phyloP scores from a whole-genome alignment of 2,329 filamentous ascomycete genomes.

The Colletotrichum sp. region DNA sequence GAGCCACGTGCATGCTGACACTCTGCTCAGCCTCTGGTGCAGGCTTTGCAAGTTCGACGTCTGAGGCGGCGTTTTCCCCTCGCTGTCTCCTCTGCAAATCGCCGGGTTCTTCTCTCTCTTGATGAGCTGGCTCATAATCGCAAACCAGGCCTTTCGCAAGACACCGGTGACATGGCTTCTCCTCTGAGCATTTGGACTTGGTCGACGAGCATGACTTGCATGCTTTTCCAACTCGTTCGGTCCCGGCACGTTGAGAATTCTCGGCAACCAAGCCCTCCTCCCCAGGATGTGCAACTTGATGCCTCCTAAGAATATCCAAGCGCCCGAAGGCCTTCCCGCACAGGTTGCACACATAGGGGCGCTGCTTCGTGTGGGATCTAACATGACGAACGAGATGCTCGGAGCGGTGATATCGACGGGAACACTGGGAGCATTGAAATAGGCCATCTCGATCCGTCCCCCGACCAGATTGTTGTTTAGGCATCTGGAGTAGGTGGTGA shows the following conservation, averaged over 20 bases:
- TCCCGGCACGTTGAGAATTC: neutral
- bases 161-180: neutral
- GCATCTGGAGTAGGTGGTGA: neutral
- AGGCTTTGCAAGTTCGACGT: neutral
- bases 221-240: neutral
- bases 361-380: neutral
- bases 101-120: neutral
- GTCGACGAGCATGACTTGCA: neutral
- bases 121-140: neutral
- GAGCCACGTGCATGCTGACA: neutral
- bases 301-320: neutral
- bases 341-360: neutral
- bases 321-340: neutral
- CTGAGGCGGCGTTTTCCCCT: neutral
- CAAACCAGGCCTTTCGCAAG: neutral
- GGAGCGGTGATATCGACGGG: neutral
- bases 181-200: constrained; percentile 1
- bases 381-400: neutral
- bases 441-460: neutral
- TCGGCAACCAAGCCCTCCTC: neutral
- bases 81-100: neutral
- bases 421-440: neutral
- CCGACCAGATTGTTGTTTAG: neutral
- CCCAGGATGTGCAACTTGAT: neutral
- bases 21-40: neutral